Percentiles rank a stretch among this genome's conserved stretches.
Conservation (phyloP, 2,329 filamentous ascomycete species). For the Curvularia eragrostidis region DNA sequence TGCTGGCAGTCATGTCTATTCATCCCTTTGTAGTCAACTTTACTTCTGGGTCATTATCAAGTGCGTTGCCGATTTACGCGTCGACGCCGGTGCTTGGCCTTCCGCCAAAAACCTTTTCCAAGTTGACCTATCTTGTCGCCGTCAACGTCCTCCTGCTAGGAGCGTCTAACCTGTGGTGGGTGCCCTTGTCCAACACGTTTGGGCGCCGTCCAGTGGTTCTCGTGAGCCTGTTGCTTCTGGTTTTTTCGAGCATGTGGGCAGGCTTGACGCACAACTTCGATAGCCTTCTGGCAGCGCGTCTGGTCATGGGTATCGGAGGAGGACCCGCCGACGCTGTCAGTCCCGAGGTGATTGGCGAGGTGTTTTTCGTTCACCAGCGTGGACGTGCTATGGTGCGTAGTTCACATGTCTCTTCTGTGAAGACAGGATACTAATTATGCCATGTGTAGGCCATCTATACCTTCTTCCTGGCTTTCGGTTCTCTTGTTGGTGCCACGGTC, state of each 20-base stretch:
- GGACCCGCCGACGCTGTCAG: constrained; percentile 51
- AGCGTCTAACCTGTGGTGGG: constrained; percentile 51
- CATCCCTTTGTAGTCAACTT: constrained; percentile 50
- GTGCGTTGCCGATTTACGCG: constrained; percentile 46
- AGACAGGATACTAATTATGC: not conserved
- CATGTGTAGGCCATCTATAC: constrained; percentile 51
- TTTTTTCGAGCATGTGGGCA: constrained; percentile 50
- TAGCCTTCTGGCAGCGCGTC: constrained; percentile 48
- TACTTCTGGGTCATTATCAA: constrained; percentile 45
- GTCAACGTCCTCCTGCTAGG: constrained; percentile 51
- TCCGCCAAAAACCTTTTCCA: constrained; percentile 39
- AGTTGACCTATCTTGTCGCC: constrained; percentile 48
- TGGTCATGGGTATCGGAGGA: constrained; percentile 49
- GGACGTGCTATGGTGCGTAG: constrained; percentile 49
- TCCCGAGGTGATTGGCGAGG: constrained; percentile 51
- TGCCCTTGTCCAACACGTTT: constrained; percentile 52
- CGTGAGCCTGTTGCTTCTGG: constrained; percentile 43
- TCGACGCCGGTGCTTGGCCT: constrained; percentile 41
- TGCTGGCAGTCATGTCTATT: constrained; percentile 49
- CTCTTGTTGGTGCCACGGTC: constrained; percentile 48
- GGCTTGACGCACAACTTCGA: constrained; percentile 47
- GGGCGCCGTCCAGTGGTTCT: constrained; percentile 51
- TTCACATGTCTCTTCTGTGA: not conserved
- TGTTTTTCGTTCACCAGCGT: constrained; percentile 53
- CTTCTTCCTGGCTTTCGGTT: constrained; percentile 49